Evolutionary conservation across 257 asterid genomes (phyloP), one percentile per base, ranked within the genome.

Genomic region (Leptodermis oblonga): DNA sequence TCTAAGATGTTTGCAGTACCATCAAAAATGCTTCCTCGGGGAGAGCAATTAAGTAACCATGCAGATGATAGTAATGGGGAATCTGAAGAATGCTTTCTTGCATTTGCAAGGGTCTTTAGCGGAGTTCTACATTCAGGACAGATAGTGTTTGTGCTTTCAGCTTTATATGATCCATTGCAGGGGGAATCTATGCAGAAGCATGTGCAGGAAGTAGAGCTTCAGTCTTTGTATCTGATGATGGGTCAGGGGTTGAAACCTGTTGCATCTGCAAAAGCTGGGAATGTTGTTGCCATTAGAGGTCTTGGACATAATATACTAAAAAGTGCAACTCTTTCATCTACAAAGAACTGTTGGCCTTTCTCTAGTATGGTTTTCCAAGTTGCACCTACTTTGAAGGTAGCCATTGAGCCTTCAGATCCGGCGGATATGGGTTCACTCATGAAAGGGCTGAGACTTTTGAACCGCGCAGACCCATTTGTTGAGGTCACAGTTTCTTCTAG

Each of bases 1-100:
- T 87, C 98, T 18, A 92, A 92, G 78, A 92, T 92, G 98, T 92
- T 92, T 87, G 95, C 98, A 15, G 79, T 92, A 68, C 92, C 98
- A 20, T 65, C 71, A 68, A 90, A 86, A 75, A 79, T 90, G 95
- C 96, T 92, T 77, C 97, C 97, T n/a, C 90, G 90, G 37, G 96
- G 79, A 62, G 96, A 92, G 82, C 67, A 67, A 76, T 23, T 62
- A 42, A 55, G 72, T 67, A 69, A 58, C 76, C 72, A 77, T 58
- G 23, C 73, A 18, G 88, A 84, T 64, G 90, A 88, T 23, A 54
- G 46, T 53, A 69, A 28, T 56, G 89, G 83, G 34, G 95, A 88
- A 65, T 79, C 95, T 39, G 97, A 88, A 77, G 98, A 92, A 76
- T 90, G 96, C 68, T 92, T 92, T 76, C 96, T 92, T 78, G 98